Conservation (phyloP, 2,329 filamentous ascomycete species). For the Alternaria sp. region DNA sequence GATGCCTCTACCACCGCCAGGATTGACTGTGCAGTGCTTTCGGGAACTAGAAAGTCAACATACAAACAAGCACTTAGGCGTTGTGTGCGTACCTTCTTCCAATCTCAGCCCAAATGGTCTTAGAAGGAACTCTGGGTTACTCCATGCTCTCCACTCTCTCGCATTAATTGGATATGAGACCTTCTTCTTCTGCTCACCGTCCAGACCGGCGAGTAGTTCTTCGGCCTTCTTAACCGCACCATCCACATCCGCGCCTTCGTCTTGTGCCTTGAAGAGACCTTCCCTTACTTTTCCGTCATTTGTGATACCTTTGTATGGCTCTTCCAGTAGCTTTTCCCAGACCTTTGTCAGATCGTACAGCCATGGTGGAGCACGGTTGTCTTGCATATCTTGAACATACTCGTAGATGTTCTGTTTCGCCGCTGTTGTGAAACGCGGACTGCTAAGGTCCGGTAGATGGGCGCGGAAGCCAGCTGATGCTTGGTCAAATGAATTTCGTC, state of each 20-base stretch:
- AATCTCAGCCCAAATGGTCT: constrained; percentile 74
- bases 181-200: constrained; percentile 58
- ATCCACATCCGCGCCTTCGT: constrained; percentile 69
- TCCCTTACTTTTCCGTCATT: constrained; percentile 68
- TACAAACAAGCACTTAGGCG: neutral
- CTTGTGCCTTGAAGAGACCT: constrained; percentile 66
- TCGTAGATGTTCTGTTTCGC: constrained; percentile 68
- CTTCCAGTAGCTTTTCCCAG: constrained; percentile 55
- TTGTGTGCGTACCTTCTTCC: constrained; percentile 60
- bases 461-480: constrained; percentile 59
- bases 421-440: constrained; percentile 69
- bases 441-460: constrained; percentile 68
- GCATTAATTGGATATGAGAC: constrained; percentile 71
- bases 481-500: constrained; percentile 36
- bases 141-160: constrained; percentile 74
- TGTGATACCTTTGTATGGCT: constrained; percentile 76
- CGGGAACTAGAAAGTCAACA: constrained; percentile 28
- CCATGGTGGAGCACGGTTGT: constrained; percentile 69
- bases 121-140: constrained; percentile 77
- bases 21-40: constrained; percentile 52
- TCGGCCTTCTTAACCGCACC: constrained; percentile 64
- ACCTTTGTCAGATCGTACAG: constrained; percentile 55
- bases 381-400: constrained; percentile 69
- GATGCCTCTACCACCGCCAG: constrained; percentile 65
- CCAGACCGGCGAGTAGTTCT: constrained; percentile 57